phyloP scores from a whole-genome alignment of 768 basidiomycete species.

The Termitomyces sp. region DNA sequence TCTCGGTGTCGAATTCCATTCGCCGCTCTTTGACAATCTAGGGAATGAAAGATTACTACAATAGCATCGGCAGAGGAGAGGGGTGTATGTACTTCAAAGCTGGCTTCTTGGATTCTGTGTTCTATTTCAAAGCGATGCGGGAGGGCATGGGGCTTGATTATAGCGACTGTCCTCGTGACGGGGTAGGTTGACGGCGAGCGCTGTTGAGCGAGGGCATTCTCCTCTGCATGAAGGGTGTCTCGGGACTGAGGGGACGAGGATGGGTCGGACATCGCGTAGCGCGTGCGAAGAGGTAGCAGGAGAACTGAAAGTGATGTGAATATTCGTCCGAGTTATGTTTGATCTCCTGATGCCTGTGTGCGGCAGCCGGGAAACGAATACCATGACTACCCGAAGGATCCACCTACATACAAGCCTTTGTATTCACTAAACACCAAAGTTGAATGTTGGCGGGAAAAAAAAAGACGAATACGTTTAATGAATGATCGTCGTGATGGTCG shows the following conservation, averaged over 20 bases:
- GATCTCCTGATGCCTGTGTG: background rate
- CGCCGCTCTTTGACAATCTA: conserved; percentile 86
- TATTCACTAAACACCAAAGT: background rate
- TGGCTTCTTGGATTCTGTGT: conserved; percentile 69
- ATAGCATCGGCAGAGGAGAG: conserved; percentile 12
- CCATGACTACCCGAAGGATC: conserved; percentile 17
- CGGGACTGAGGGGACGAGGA: conserved; percentile 19
- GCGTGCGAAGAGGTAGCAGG: background rate
- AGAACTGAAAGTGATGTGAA: background rate
- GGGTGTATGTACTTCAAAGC: conserved; percentile 61
- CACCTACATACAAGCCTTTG: background rate
- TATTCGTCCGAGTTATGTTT: conserved; percentile 2
- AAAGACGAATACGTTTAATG: background rate
- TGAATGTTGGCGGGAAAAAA: background rate
- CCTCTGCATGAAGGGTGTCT: conserved; percentile 20
- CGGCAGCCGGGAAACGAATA: conserved; percentile 11
- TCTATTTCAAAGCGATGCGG: conserved; percentile 76
- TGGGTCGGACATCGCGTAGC: conserved; percentile 11
- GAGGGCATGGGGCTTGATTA: conserved; percentile 80
- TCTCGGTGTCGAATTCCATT: conserved; percentile 84
- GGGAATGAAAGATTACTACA: conserved; percentile 4
- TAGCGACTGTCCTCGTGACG: conserved; percentile 70
- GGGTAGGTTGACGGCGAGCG: conserved; percentile 13
- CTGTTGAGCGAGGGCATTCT: conserved; percentile 7
- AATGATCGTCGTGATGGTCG: background rate